phyloP scores from a whole-genome alignment of 2,329 filamentous ascomycete genomes.

The Clonostachys byssicola region DNA sequence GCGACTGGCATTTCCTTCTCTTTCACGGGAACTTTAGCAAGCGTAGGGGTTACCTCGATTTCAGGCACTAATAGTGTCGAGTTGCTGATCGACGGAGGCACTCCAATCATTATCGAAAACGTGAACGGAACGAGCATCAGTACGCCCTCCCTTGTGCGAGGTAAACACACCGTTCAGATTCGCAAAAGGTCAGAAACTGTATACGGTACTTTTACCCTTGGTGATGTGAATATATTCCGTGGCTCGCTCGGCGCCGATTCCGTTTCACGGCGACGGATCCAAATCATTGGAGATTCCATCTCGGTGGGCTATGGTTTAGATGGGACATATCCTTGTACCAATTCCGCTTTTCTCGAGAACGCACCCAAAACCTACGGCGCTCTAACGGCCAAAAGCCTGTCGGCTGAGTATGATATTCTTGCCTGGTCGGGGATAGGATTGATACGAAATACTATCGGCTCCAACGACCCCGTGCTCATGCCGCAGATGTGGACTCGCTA shows the following conservation, averaged over 20 bases:
- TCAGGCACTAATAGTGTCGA: constrained; percentile 24
- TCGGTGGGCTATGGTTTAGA: constrained; percentile 37
- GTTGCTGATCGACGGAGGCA: constrained; percentile 23
- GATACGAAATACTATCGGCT: constrained; percentile 26
- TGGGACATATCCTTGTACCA: constrained; percentile 29
- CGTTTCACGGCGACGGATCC: constrained; percentile 25
- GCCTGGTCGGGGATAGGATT: constrained; percentile 39
- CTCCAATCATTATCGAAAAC: constrained; percentile 16
- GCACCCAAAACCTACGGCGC: constrained; percentile 36
- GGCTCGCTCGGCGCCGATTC: constrained; percentile 14
- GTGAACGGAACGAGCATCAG: constrained; percentile 19
- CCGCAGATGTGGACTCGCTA: constrained; percentile 34
- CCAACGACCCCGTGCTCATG: constrained; percentile 23
- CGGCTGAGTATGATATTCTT: constrained; percentile 34
- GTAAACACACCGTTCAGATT: constrained; percentile 27
- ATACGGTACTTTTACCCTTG: constrained; percentile 13
- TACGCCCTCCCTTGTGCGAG: constrained; percentile 20
- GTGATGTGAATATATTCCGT: constrained; percentile 10
- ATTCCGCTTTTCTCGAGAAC: constrained; percentile 30
- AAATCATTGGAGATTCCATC: constrained; percentile 39
- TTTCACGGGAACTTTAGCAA: constrained; percentile 31
- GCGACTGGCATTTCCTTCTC: constrained; percentile 33
- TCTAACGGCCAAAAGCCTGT: constrained; percentile 29
- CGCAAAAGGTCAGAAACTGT: constrained; percentile 31
- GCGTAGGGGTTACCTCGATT: constrained; percentile 21